A percentile compares a stretch with the other conserved stretches of the same genome.
These are phyloP conservation scores for Rhodotorula sp. DNA, from an alignment of 1,284 basidiomycete species.

Conservation along the genomic window DNA sequence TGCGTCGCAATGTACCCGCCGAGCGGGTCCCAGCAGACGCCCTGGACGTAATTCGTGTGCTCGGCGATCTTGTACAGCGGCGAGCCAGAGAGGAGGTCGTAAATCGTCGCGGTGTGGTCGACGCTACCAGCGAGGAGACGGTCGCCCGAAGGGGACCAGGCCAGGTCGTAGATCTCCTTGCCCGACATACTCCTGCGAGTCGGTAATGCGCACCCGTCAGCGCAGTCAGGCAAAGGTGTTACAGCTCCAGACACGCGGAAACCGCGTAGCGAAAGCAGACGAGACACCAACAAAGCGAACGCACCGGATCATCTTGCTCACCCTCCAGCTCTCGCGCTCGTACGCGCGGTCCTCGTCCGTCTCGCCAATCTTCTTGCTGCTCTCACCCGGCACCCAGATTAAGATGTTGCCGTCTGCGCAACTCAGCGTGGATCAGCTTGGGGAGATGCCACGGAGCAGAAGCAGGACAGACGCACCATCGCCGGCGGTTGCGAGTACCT, in stretches of 20 bases:
- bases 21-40: slow-evolving; percentile 93
- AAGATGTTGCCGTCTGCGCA: slow-evolving; percentile 89
- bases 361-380: slow-evolving; percentile 70
- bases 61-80: slow-evolving; percentile 81
- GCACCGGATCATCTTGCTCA: slow-evolving; percentile 81
- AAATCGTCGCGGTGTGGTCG: slow-evolving; percentile 89
- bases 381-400: slow-evolving; percentile 84
- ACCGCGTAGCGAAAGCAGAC: not conserved
- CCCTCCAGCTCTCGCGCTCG: slow-evolving; percentile 95
- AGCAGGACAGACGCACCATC: slow-evolving; percentile 66
- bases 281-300: slow-evolving; percentile 36
- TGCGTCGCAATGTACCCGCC: slow-evolving; percentile 95
- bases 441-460: not conserved
- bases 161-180: slow-evolving; percentile 89
- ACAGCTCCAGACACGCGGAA: not conserved
- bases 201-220: not conserved
- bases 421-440: not conserved
- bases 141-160: slow-evolving; percentile 94
- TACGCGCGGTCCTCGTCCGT: slow-evolving; percentile 76
- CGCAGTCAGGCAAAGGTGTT: not conserved
- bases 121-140: slow-evolving; percentile 93
- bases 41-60: slow-evolving; percentile 91
- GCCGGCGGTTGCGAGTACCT: slow-evolving; percentile 86
- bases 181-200: slow-evolving; percentile 48
- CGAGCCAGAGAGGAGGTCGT: slow-evolving; percentile 53